Base-by-base conservation (phyloP, 208 protist species). In the Tetramitus jugosus region DNA sequence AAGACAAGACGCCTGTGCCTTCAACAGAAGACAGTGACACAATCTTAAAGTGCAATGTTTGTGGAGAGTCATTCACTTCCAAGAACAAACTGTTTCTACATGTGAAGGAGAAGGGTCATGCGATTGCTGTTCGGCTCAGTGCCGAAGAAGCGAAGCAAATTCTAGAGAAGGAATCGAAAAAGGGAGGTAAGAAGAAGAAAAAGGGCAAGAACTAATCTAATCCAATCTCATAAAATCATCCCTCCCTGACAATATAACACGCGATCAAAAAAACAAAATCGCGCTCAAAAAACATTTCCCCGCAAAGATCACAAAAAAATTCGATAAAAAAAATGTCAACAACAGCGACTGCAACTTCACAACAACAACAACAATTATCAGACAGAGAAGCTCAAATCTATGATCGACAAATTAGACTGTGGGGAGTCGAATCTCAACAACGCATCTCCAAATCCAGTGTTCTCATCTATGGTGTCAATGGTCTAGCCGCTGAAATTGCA, bases 321-420 rank as follows among this genome's bases (percentile, higher is more conserved):
- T 23, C 17, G 7, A 53, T 23, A 53, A 53, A 23, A 17, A 23
- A 23, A 17, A 53, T 23, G 13, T 17, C 7, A 53, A 53, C 46
- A 17, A 53, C 7, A 23, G 46, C 7, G 7, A 23, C 46, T 53
- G 46, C 46, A 23, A 17, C 17, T 53, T 62, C 56, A 62, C 4
- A 33, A 8, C 56, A 62, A 4, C 10, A 33, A 31, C 17, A 13
- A 37, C 17, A 35, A 31, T 31, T 67, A 1, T 69, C 64, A 29
- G 64, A 69, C 0, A 13, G 45, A 23, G 31, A 69, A 39, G 68
- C 68, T 26, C 35, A 75, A 60, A 56, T 75, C 10, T 96, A 96
- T 78, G 93, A 96, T 81, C 87, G 93, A 35, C 93, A 96, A 78
- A 89, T 96, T 8, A 87, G 93, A 17, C 81, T 96, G 74, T 96